These are phyloP conservation scores for Neoboletus magnificus DNA, from an alignment of 768 basidiomycete genomes.

Conservation along the genomic window DNA sequence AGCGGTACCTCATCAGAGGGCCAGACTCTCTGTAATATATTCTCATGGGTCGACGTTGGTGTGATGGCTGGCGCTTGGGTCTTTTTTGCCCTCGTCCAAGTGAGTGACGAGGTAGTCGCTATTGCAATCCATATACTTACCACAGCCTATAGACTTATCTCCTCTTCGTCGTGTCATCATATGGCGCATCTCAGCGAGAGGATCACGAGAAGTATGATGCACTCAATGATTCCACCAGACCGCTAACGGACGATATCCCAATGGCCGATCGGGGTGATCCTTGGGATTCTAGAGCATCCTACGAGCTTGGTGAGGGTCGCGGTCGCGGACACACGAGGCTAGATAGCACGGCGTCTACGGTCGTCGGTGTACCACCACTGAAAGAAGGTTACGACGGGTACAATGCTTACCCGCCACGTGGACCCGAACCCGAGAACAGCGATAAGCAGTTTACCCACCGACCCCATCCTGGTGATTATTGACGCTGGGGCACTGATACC, in stretches of 20 bases:
- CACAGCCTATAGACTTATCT: slow-evolving; percentile 44
- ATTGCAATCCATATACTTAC: background rate
- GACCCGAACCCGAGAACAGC: slow-evolving; percentile 31
- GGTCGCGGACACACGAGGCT: slow-evolving; percentile 50
- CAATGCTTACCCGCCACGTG: slow-evolving; percentile 23
- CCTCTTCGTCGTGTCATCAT: slow-evolving; percentile 52
- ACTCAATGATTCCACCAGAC: slow-evolving; percentile 56
- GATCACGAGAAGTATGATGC: slow-evolving; percentile 81
- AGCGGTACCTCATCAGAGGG: slow-evolving; percentile 46
- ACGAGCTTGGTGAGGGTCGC: slow-evolving; percentile 34
- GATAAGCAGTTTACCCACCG: slow-evolving; percentile 28
- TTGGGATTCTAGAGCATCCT: slow-evolving; percentile 64
- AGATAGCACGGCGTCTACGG: slow-evolving; percentile 58
- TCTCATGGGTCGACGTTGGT: slow-evolving; percentile 90
- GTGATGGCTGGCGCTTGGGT: slow-evolving; percentile 90
- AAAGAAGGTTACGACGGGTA: slow-evolving; percentile 39
- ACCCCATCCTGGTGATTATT: slow-evolving; percentile 49
- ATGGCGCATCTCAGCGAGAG: slow-evolving; percentile 67
- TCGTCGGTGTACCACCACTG: slow-evolving; percentile 48
- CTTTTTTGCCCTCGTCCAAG: slow-evolving; percentile 73
- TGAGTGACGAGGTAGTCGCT: slow-evolving; percentile 32
- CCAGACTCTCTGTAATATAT: slow-evolving; percentile 78
- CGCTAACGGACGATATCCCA: slow-evolving; percentile 57
- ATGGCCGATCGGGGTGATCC: slow-evolving; percentile 62
- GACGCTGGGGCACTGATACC: slow-evolving; percentile 6